Percentiles rank a stretch among this genome's conserved stretches.
These are phyloP conservation scores for Cenchrus americanus DNA, from an alignment of 176 grass and related monocot genomes.

Conservation along the genomic window DNA sequence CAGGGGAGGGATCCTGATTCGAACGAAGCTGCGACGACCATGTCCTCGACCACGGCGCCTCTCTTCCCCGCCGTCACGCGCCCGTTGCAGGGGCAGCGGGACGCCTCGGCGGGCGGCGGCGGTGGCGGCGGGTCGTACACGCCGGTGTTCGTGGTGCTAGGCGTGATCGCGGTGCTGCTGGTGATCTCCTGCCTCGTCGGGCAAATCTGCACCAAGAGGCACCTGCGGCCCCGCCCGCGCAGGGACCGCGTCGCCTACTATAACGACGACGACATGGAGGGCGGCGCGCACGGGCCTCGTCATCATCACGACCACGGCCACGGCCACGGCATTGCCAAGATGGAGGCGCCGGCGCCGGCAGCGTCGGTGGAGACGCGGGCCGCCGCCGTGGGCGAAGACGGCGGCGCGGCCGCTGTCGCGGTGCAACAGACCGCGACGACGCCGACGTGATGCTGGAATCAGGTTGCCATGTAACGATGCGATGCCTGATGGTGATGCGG, in stretches of 20 bases:
- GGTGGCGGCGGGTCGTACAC: constrained; percentile 53
- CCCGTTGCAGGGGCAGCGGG: background rate
- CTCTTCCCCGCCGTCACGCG: constrained; percentile 11
- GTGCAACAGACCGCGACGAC: background rate
- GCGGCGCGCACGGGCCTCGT: constrained; percentile 17
- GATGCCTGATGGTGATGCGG: no score
- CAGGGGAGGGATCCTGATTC: background rate
- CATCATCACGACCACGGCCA: constrained; percentile 17
- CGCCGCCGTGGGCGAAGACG: background rate
- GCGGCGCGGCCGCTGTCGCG: background rate
- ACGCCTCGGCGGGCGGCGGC: background rate
- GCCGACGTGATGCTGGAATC: background rate
- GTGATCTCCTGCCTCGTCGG: constrained; percentile 76
- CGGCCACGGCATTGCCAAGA: constrained; percentile 31
- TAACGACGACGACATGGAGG: constrained; percentile 62
- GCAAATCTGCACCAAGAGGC: constrained; percentile 61
- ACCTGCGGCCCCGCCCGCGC: constrained; percentile 59
- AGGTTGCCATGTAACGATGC: background rate
- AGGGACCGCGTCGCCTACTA: constrained; percentile 62
- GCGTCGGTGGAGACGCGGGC: background rate
- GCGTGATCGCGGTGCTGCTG: constrained; percentile 65
- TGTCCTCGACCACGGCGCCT: constrained; percentile 27
- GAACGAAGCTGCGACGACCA: background rate
- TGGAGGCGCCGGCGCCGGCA: constrained; percentile 35
- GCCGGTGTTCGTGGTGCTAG: constrained; percentile 71